These are phyloP conservation scores for Keithomyces neogunnii DNA, from an alignment of 2,329 filamentous ascomycete genomes.

Conservation along the genomic window DNA sequence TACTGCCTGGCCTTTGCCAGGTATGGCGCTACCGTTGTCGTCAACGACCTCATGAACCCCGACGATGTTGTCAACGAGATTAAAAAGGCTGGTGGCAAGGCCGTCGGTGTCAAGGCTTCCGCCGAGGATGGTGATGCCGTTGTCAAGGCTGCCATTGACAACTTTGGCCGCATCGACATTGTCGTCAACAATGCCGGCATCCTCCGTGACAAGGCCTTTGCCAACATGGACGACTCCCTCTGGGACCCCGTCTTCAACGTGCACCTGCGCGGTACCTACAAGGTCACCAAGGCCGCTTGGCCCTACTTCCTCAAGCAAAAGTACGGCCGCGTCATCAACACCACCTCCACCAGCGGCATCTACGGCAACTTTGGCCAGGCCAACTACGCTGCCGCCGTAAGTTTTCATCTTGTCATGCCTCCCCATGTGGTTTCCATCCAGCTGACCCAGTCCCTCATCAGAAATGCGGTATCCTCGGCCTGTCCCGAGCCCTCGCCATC, in stretches of 20 bases:
- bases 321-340: conserved; percentile 95
- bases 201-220: conserved; percentile 93
- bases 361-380: conserved; percentile 99
- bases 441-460: conserved; percentile 23
- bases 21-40: conserved; percentile 74
- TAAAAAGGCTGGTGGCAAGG: conserved; percentile 78
- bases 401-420: conserved; percentile 20
- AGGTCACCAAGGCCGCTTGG: conserved; percentile 95
- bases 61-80: conserved; percentile 90
- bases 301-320: conserved; percentile 97
- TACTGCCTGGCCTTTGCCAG: conserved; percentile 86
- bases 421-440: neutral
- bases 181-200: conserved; percentile 98
- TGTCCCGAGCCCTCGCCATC: conserved; percentile 85
- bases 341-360: conserved; percentile 91
- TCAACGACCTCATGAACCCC: conserved; percentile 93
- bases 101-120: conserved; percentile 85
- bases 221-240: conserved; percentile 90
- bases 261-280: conserved; percentile 90
- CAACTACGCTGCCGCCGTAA: conserved; percentile 86
- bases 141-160: conserved; percentile 87
- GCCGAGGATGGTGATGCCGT: conserved; percentile 88
- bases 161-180: conserved; percentile 88
- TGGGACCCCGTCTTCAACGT: conserved; percentile 92
- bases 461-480: conserved; percentile 90